A percentile compares a stretch with the other conserved stretches of the same genome.
Conservation (phyloP, 768 basidiomycete species). For the Termitomyces heimii region DNA sequence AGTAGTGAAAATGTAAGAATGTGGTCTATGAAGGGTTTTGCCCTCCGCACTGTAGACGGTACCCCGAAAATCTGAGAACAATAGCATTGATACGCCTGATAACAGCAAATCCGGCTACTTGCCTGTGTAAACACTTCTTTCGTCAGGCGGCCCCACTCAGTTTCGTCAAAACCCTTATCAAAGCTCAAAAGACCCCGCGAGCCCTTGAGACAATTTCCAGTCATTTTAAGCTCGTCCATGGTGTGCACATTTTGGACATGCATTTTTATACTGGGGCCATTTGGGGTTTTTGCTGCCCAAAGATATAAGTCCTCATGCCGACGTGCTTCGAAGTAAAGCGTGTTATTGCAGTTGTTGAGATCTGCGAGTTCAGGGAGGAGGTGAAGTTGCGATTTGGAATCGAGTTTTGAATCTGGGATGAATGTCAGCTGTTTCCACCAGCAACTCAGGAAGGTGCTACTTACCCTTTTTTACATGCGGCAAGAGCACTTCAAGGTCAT, state of each 20-base stretch:
- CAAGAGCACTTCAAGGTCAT: conserved; percentile 81
- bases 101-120: conserved; percentile 24
- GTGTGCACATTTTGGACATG: conserved; percentile 99
- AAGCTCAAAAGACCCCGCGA: conserved; percentile 90
- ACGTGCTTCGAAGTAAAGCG: conserved; percentile 95
- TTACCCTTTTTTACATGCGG: conserved; percentile 97
- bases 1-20: conserved; percentile 94
- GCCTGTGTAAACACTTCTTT: conserved; percentile 96
- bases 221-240: conserved; percentile 99
- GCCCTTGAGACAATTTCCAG: conserved; percentile 96
- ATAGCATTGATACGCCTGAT: conserved; percentile 4
- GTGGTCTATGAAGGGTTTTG: conserved; percentile 98
- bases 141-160: conserved; percentile 78
- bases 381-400: conserved; percentile 91
- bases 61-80: conserved; percentile 84
- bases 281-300: conserved; percentile 96
- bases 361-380: conserved; percentile 95
- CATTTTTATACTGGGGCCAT: conserved; percentile 95
- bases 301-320: conserved; percentile 94
- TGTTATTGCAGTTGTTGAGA: conserved; percentile 95
- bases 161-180: conserved; percentile 84
- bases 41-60: conserved; percentile 80
- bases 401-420: conserved; percentile 84
- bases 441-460: conserved; percentile 13
- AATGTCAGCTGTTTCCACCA: background rate